These are phyloP conservation scores for Bryopsis sp. DNA, from an alignment of 139 green algal genomes.

Conservation along the genomic window DNA sequence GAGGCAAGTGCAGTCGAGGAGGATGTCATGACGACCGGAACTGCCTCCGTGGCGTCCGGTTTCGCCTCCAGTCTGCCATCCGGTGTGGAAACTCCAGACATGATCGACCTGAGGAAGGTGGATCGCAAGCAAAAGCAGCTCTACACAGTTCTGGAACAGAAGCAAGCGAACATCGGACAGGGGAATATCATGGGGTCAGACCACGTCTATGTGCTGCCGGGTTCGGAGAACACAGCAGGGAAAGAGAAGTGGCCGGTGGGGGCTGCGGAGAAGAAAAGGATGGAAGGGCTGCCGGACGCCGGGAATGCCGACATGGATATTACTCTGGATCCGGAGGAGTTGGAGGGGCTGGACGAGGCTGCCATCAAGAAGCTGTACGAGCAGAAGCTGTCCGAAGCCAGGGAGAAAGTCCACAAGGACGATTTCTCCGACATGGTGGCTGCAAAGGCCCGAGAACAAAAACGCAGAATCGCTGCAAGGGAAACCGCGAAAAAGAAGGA, in stretches of 20 bases:
- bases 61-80: conserved; percentile 60
- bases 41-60: conserved; percentile 40
- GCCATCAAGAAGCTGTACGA: conserved; percentile 54
- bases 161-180: conserved; percentile 32
- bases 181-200: conserved; percentile 67
- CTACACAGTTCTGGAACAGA: conserved; percentile 66
- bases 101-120: conserved; percentile 84
- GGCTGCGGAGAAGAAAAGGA: conserved; percentile 27
- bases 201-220: conserved; percentile 85
- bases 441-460: conserved; percentile 65
- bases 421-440: conserved; percentile 94
- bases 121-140: conserved; percentile 23
- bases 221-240: conserved; percentile 6
- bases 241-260: conserved; percentile 16
- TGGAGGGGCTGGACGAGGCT: conserved; percentile 80
- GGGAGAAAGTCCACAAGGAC: conserved; percentile 40
- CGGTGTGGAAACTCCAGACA: conserved; percentile 74
- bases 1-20: conserved; percentile 8
- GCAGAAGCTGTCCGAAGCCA: conserved; percentile 33
- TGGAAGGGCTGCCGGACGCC: neutral
- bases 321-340: conserved; percentile 79
- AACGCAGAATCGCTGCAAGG: conserved; percentile 57
- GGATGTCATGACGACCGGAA: conserved; percentile 2
- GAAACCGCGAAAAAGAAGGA: conserved; percentile 9
- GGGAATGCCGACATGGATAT: conserved; percentile 72